These are phyloP conservation scores for Flaveria ramosissima DNA, from an alignment of 129 eudicot species.

Conservation along the genomic window DNA sequence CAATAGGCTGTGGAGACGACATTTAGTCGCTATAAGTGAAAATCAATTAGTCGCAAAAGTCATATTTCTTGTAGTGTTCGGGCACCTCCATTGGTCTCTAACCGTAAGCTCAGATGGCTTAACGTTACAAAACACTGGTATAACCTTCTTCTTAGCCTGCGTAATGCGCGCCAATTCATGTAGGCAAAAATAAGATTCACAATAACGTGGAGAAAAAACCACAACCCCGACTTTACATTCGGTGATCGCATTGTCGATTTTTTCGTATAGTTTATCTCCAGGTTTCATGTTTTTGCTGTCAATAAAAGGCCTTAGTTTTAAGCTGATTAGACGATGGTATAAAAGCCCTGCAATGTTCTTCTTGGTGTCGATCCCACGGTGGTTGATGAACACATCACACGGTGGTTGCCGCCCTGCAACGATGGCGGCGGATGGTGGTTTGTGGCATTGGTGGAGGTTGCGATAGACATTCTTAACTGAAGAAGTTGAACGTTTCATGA, in stretches of 20 bases:
- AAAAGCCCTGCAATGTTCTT: slow-evolving; percentile 65
- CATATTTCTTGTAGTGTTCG: no score
- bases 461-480: slow-evolving; percentile 33
- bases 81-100: slow-evolving; percentile 37
- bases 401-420: slow-evolving; percentile 30
- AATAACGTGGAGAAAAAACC: slow-evolving; percentile 74
- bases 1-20: no score
- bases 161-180: slow-evolving; percentile 66
- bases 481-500: slow-evolving; percentile 68
- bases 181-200: slow-evolving; percentile 77
- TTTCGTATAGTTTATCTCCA: slow-evolving; percentile 65
- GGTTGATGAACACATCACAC: slow-evolving; percentile 82
- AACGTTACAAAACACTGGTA: slow-evolving; percentile 73
- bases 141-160: slow-evolving; percentile 58
- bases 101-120: slow-evolving; percentile 84
- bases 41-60: no score
- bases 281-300: slow-evolving; percentile 86
- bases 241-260: slow-evolving; percentile 47
- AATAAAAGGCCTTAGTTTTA: slow-evolving; percentile 56
- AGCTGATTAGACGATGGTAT: slow-evolving; percentile 44
- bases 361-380: slow-evolving; percentile 79
- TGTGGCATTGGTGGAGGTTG: slow-evolving; percentile 35
- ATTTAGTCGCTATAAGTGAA: no score
- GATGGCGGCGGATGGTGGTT: slow-evolving; percentile 18
- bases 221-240: slow-evolving; percentile 67